phyloP scores from a whole-genome alignment of 1,284 basidiomycete species.

The Ganoderma resinaceum region DNA sequence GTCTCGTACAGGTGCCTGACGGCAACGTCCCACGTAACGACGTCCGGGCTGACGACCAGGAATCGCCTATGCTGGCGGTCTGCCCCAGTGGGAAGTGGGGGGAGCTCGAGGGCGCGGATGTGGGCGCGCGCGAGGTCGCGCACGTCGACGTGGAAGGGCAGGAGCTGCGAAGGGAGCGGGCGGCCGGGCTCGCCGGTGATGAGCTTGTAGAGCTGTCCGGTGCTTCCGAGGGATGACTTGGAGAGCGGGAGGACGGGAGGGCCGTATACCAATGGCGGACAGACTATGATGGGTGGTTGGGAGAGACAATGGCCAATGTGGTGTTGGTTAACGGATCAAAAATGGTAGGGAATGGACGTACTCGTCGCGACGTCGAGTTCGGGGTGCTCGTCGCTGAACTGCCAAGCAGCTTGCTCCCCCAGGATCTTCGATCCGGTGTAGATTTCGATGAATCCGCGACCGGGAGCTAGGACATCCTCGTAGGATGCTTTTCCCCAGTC shows the following conservation, averaged over 20 bases:
- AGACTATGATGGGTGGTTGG: slow-evolving; percentile 16
- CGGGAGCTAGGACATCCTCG: not conserved
- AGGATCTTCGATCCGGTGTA: not conserved
- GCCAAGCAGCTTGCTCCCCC: not conserved
- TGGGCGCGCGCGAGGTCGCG: slow-evolving; percentile 9
- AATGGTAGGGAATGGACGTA: not conserved
- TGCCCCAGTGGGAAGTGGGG: not conserved
- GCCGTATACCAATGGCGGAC: slow-evolving; percentile 7
- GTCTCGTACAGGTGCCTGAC: slow-evolving; percentile 18
- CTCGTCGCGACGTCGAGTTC: slow-evolving; percentile 1
- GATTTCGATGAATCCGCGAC: not conserved
- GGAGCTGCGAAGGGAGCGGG: not conserved
- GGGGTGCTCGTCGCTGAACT: slow-evolving; percentile 2
- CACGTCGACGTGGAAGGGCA: not conserved
- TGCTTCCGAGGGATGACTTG: slow-evolving; percentile 6
- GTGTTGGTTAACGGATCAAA: not conserved
- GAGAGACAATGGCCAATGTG: too few relatives aligned
- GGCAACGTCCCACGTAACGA: not conserved
- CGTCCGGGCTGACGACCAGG: slow-evolving; percentile 23
- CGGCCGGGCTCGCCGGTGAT: slow-evolving; percentile 8
- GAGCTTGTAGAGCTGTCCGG: slow-evolving; percentile 17
- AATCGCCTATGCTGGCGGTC: slow-evolving; percentile 27
- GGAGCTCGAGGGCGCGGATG: slow-evolving; percentile 3
- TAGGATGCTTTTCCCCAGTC: not conserved
- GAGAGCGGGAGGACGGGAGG: not conserved